A percentile compares a stretch with the other conserved stretches of the same genome.
Conservation (phyloP, 202 grass and related monocot species). For the Brachypodium distachyon region DNA sequence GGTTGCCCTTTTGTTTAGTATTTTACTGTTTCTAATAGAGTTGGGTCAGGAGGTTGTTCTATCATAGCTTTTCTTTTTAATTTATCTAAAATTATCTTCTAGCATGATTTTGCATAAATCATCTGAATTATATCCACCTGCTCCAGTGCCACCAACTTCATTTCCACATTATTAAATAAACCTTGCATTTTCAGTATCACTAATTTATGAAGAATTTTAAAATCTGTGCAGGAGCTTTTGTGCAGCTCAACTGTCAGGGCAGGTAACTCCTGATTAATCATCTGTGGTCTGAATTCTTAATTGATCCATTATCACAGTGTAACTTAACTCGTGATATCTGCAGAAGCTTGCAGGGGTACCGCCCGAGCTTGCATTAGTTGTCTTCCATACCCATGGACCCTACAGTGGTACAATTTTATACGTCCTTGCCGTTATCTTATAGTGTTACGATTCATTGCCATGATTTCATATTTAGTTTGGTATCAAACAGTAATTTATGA, state of each 20-base stretch:
- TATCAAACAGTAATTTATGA: constrained; percentile 5
- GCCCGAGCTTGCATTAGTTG: constrained; percentile 74
- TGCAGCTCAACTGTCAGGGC: constrained; percentile 45
- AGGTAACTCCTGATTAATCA: constrained; percentile 42
- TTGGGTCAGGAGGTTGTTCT: not conserved
- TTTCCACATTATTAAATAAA: constrained; percentile 1
- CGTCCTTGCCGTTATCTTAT: not conserved
- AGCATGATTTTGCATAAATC: not conserved
- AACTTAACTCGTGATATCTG: constrained; percentile 4
- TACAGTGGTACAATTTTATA: constrained; percentile 52
- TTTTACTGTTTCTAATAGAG: not conserved
- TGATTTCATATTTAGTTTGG: not conserved
- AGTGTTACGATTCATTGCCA: not conserved
- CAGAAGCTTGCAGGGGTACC: constrained; percentile 58
- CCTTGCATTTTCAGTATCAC: not conserved
- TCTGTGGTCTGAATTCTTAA: constrained; percentile 10
- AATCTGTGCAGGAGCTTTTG: constrained; percentile 70
- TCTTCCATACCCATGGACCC: constrained; percentile 79
- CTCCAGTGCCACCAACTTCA: not conserved
- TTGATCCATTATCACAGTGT: constrained; percentile 1
- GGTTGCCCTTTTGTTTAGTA: not conserved
- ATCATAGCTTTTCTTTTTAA: not conserved
- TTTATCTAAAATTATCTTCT: not conserved
- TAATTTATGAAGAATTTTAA: constrained; percentile 20
- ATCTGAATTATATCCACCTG: too few species aligned